Evolutionary conservation across 2,329 filamentous ascomycete species (phyloP), one percentile per base, ranked within the genome.

Genomic region (Talaromyces sp.): DNA sequence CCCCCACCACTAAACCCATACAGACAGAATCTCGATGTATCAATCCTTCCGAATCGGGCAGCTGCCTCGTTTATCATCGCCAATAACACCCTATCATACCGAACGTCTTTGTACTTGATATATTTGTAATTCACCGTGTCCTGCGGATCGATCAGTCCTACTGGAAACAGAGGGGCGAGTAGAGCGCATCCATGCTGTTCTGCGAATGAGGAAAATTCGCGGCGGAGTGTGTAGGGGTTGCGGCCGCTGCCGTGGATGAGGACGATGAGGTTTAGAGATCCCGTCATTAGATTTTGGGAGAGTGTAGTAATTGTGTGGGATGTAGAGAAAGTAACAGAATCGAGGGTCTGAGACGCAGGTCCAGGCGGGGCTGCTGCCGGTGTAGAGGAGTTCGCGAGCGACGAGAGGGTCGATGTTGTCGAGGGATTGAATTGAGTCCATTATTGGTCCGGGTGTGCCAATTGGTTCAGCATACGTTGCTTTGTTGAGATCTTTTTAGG

Each of bases 291-390:
- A 1, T 14, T 33, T 9, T 1, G 49, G 33, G 19, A 41, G 33
- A 14, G 35, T 35, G 24, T 52, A 62, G 60, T 62, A 62, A 16
- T 43, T 52, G 24, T 22, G 35, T 54, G 60, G 60, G 13, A 62
- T 37, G 60, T 62, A 62, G n/a, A 56, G 47, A 39, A 62, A 56
- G 47, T 56, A 62, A 22, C 60, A 56, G 13, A 62, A 62, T 19
- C 60, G 47, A 22, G 27, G 54, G 24, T 62, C 47, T 31, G 60
- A 24, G 14, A 62, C 22, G 31, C 60, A 62, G 22, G 60, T 62
- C 60, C 60, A 54, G n/a, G 60, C 27, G 27, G 27, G 27, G 27
- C 27, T 31, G 4, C 27, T 31, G 27, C 27, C 27, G 27, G 27
- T 31, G 27, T 31, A 31, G 27, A 31, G 27, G 27, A 31, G 27